Evolutionary conservation across 192 early-diverging fungal genomes (phyloP), one percentile per base, ranked within the genome.

Genomic region (Piromyces finnis): DNA sequence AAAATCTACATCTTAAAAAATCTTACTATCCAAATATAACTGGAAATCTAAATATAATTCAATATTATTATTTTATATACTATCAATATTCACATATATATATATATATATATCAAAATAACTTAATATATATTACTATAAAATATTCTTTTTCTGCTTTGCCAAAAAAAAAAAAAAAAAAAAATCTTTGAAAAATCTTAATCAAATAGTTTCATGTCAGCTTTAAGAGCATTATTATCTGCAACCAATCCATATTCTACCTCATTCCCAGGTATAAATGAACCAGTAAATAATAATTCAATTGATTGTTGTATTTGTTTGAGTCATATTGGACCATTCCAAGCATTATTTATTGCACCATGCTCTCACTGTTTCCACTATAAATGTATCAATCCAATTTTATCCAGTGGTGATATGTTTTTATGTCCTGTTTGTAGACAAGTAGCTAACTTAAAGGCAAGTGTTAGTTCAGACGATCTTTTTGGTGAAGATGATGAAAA

Each of bases 321-420:
- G 30, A 84, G 85, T 29, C 80, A 82, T 39, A 88, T 90, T 37
- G 86, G 81, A 4, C 88, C 90, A 27, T 89, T 86, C 80, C 90
- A 91, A 82, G 90, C 90, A 15, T 83, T 91, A 13, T 91, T 91
- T 80, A 84, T 91, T 15, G 86, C 88, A 16, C 90, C 90, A n/a
- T 91, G 90, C 81, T 89, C 88, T 14, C 90, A 91, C 82, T 89
- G 89, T 83, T 91, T 84, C 80, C 90, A 91, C 79, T 91, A 85
- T 85, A 91, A 91, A 78, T 91, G 90, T 81, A 88, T 90, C 30
- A 81, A 68, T 32, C 37, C 80, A n/a, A 68, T 68, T 4, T n/a
- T 68, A 68, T 68, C 51, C 26, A 68, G 26, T 68, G 26, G 51
- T 9, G 83, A 84, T 29, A 91, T 91, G 90, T 91, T 91, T 81